Percentiles rank a stretch among this genome's conserved stretches.
Conservation (phyloP, 2,329 filamentous ascomycete genomes). For the Dothideomycetes sp. region DNA sequence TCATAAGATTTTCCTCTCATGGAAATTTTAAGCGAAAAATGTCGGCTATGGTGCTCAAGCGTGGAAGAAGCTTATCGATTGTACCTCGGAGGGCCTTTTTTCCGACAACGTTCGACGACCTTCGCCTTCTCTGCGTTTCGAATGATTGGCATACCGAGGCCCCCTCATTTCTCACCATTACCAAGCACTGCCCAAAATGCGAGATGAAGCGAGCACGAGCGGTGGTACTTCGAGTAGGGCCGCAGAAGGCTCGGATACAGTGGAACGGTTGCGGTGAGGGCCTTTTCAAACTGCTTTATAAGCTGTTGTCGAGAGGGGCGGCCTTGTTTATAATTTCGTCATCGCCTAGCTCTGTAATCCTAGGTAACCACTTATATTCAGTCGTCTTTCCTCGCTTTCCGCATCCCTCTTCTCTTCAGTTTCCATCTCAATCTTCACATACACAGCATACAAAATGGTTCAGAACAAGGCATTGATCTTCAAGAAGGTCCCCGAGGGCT, state of each 20-base stretch:
- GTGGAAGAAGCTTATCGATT: conserved; percentile 11
- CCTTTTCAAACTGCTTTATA: conserved; percentile 11
- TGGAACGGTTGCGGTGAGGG: background rate
- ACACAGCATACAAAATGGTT: conserved; percentile 32
- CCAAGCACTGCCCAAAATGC: conserved; percentile 4
- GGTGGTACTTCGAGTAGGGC: no score
- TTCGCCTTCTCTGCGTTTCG: conserved; percentile 8
- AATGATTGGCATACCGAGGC: conserved; percentile 3
- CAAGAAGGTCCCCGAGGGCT: conserved; percentile 57
- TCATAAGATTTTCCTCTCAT: background rate
- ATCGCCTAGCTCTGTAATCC: background rate
- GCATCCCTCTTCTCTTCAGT: background rate
- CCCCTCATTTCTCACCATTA: background rate
- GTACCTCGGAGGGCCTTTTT: background rate
- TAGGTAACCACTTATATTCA: background rate
- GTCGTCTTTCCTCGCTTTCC: background rate
- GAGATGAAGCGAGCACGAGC: background rate
- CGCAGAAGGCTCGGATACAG: background rate
- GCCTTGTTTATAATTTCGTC: conserved; percentile 12
- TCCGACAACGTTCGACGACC: background rate
- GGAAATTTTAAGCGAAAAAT: conserved; percentile 9
- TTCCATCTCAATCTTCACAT: background rate
- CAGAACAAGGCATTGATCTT: conserved; percentile 70
- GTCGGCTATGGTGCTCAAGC: no score
- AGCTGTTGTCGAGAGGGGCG: conserved; percentile 1